Percentiles rank a stretch among this genome's conserved stretches.
Conservation (phyloP, 2,329 filamentous ascomycete species). For the Metarhizium humberi region DNA sequence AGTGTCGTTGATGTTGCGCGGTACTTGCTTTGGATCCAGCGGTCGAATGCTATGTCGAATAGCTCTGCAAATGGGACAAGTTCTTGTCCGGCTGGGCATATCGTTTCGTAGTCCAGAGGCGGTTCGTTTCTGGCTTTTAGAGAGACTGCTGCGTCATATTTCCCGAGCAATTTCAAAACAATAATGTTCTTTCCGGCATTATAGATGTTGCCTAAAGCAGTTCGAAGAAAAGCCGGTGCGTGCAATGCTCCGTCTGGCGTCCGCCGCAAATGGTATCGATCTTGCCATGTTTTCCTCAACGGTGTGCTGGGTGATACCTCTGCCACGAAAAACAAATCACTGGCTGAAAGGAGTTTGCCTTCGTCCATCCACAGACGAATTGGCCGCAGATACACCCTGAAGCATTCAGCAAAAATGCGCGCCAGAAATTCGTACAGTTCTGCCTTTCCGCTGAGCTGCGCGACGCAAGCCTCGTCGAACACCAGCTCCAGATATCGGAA, state of each 20-base stretch:
- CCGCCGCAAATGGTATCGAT: conserved; percentile 59
- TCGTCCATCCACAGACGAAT: conserved; percentile 78
- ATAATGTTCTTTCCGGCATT: conserved; percentile 83
- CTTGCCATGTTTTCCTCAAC: conserved; percentile 62
- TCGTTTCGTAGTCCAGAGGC: conserved; percentile 45
- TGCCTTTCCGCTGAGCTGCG: conserved; percentile 60
- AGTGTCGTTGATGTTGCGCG: conserved; percentile 59
- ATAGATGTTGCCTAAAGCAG: conserved; percentile 64
- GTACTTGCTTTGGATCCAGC: conserved; percentile 71
- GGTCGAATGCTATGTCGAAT: conserved; percentile 60
- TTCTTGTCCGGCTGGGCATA: conserved; percentile 38
- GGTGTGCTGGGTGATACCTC: conserved; percentile 47
- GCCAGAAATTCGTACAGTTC: conserved; percentile 54
- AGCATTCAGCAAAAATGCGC: conserved; percentile 68
- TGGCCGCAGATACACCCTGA: conserved; percentile 72
- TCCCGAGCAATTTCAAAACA: conserved; percentile 65
- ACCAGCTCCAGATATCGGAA: conserved; percentile 74
- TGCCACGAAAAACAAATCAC: conserved; percentile 69
- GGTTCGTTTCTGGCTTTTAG: conserved; percentile 27
- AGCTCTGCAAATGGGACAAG: conserved; percentile 65
- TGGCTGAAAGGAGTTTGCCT: conserved; percentile 56
- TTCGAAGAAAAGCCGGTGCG: conserved; percentile 66
- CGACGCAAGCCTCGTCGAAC: conserved; percentile 58
- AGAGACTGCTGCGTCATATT: conserved; percentile 29
- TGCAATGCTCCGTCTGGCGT: conserved; percentile 52